These are phyloP conservation scores for Eucalyptus marginata DNA, from an alignment of 345 rosid genomes.

Conservation along the genomic window DNA sequence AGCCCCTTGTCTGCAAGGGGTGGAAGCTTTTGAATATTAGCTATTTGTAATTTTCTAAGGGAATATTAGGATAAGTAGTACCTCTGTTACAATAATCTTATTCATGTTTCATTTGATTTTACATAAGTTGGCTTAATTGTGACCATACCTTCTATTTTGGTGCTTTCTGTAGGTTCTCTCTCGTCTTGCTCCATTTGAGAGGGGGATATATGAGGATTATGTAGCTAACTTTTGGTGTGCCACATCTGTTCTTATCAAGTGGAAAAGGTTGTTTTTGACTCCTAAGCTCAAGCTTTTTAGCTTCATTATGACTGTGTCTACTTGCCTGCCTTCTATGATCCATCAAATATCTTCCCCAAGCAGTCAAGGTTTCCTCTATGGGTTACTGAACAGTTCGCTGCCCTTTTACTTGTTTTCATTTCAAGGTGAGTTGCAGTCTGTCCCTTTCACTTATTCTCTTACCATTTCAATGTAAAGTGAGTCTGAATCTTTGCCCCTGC, in stretches of 20 bases:
- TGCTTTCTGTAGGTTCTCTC: constrained; percentile 53
- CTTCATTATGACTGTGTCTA: constrained; percentile 46
- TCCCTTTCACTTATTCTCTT: not conserved
- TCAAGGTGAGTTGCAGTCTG: constrained; percentile 42
- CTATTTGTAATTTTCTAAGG: not conserved
- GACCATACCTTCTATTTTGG: not conserved
- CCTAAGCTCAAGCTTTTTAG: constrained; percentile 44
- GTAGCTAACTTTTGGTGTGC: constrained; percentile 98
- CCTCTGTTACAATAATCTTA: not conserved
- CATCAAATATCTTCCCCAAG: constrained; percentile 77
- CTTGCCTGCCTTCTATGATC: constrained; percentile 81
- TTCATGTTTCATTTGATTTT: not conserved
- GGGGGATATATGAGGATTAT: constrained; percentile 96
- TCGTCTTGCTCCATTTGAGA: constrained; percentile 93
- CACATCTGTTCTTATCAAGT: constrained; percentile 63
- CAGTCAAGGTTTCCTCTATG: constrained; percentile 68
- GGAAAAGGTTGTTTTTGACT: constrained; percentile 68
- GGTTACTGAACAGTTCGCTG: constrained; percentile 69
- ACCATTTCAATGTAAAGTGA: not conserved
- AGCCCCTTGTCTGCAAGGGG: not conserved
- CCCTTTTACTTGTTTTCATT: constrained; percentile 86
- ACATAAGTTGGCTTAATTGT: not conserved
- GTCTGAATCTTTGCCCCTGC: not conserved
- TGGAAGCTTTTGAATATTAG: not conserved
- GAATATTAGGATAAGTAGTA: not conserved